Conservation (phyloP, 345 rosid species). For the Draba incana region DNA sequence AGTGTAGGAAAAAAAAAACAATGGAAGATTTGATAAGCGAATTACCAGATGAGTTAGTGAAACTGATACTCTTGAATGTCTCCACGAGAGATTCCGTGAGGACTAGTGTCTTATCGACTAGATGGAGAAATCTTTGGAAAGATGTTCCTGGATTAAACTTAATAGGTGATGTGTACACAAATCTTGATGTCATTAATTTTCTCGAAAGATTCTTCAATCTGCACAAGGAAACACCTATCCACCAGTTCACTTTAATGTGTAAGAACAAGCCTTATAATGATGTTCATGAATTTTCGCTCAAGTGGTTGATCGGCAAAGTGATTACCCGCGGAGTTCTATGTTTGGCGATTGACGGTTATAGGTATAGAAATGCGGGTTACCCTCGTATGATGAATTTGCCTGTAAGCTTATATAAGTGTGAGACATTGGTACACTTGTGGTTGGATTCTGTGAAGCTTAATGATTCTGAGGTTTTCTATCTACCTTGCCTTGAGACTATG, state of each 20-base stretch:
- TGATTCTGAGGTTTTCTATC: background rate
- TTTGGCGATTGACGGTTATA: background rate
- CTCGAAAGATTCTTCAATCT: background rate
- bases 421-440: no score
- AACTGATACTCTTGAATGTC: background rate
- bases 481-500: slow-evolving; percentile 9
- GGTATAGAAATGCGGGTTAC: no score
- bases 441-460: background rate
- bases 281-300: background rate
- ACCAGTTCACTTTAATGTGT: background rate
- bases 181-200: background rate
- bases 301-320: background rate
- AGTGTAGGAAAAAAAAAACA: no score
- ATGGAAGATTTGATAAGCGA: slow-evolving; percentile 1
- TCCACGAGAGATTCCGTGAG: background rate
- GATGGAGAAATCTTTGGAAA: background rate
- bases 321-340: background rate
- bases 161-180: background rate
- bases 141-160: background rate
- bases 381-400: background rate
- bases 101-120: slow-evolving; percentile 2
- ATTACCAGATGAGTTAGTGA: background rate
- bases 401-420: background rate
- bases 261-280: background rate
- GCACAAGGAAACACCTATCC: background rate